phyloP scores from a whole-genome alignment of 2,329 filamentous ascomycete species.

The Ophiocordyceps polyrhachis-furcata region DNA sequence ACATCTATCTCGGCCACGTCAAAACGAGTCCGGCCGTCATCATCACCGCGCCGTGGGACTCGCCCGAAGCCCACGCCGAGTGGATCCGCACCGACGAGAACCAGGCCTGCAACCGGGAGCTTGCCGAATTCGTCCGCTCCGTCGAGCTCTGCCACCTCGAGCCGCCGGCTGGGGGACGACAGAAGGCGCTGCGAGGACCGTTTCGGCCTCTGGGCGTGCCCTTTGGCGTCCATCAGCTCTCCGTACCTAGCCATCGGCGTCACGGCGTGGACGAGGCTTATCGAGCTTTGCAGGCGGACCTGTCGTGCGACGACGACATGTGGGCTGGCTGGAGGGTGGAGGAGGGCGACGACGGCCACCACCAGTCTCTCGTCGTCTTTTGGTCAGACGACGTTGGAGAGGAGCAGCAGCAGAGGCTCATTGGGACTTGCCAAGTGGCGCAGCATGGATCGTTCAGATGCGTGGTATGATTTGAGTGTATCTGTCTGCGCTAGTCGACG shows the following conservation, averaged over 20 bases:
- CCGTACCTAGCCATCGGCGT: conserved; percentile 12
- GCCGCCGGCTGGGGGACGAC: conserved; percentile 11
- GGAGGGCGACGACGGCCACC: conserved; percentile 17
- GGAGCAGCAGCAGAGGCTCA: conserved; percentile 11
- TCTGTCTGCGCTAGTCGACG: conserved; percentile 19
- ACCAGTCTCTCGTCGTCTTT: conserved; percentile 21
- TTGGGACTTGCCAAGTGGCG: conserved; percentile 6
- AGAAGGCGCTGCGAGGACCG: conserved; percentile 6
- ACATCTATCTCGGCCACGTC: conserved; percentile 15
- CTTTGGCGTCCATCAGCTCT: conserved; percentile 18
- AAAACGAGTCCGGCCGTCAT: conserved; percentile 16
- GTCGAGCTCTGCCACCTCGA: conserved; percentile 24
- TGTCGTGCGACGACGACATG: conserved; percentile 11
- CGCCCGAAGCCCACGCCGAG: conserved; percentile 18
- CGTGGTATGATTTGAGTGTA: conserved; percentile 12
- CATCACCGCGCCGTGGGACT: conserved; percentile 26
- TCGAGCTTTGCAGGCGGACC: conserved; percentile 11
- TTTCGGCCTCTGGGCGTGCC: conserved; percentile 6
- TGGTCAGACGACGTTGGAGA: conserved; percentile 18
- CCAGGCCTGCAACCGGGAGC: conserved; percentile 12
- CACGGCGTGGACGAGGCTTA: conserved; percentile 16
- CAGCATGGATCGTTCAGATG: conserved; percentile 9
- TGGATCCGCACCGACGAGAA: conserved; percentile 27
- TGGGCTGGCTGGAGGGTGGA: conserved; percentile 25
- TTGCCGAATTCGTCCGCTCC: conserved; percentile 15